Evolutionary conservation across 1,284 basidiomycete genomes (phyloP).

Genomic region (Tremellales sp.): DNA sequence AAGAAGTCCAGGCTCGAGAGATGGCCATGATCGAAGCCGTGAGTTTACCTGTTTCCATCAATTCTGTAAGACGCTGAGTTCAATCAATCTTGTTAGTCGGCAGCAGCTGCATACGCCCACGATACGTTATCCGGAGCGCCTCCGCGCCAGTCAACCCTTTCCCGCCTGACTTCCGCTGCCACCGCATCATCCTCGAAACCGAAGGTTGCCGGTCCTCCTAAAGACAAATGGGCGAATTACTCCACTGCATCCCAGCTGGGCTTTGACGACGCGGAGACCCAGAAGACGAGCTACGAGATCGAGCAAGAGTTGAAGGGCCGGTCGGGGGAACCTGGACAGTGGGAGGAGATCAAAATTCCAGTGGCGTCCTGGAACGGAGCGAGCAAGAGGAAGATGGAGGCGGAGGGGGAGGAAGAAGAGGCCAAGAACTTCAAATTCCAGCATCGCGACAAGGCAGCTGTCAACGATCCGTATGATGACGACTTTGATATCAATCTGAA

Average conservation of each 20-base stretch:
- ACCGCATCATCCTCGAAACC: slow-evolving; percentile 15
- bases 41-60: slow-evolving; percentile 25
- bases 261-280: slow-evolving; percentile 64
- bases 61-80: neutral
- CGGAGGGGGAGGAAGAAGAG: slow-evolving; percentile 29
- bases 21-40: slow-evolving; percentile 82
- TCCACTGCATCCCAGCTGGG: slow-evolving; percentile 79
- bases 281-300: slow-evolving; percentile 51
- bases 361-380: neutral
- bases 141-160: slow-evolving; percentile 5
- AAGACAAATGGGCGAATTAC: slow-evolving; percentile 77
- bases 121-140: slow-evolving; percentile 10
- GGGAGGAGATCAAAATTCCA: slow-evolving; percentile 62
- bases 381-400: slow-evolving; percentile 14
- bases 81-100: slow-evolving; percentile 21
- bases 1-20: slow-evolving; percentile 77
- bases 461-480: slow-evolving; percentile 38
- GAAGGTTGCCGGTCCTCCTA: slow-evolving; percentile 27
- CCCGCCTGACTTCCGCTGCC: slow-evolving; percentile 16
- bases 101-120: slow-evolving; percentile 38
- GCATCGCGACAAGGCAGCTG: slow-evolving; percentile 24
- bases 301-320: slow-evolving; percentile 58
- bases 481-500: slow-evolving; percentile 41
- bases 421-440: slow-evolving; percentile 31
- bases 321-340: slow-evolving; percentile 75